Evolutionary conservation across 2,329 filamentous ascomycete species (phyloP), one percentile per base, ranked within the genome.

Genomic region (Colletotrichum salicis): DNA sequence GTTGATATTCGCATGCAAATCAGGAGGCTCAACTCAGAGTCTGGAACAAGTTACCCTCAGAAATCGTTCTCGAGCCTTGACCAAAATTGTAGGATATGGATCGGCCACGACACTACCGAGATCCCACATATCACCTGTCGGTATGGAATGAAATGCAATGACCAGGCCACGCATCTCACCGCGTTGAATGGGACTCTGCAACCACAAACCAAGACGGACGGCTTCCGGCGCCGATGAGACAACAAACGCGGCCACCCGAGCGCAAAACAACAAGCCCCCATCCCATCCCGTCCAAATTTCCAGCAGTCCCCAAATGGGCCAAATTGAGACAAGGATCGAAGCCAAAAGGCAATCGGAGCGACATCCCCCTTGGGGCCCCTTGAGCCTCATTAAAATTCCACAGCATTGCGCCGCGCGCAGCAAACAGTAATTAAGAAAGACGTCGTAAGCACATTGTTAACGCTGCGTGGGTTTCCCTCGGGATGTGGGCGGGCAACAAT

Each of bases 401-500:
- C 37, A 41, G 37, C 37, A 41, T 41, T 41, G 37, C 37, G 37
- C 37, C 15, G 37, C 37, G 37, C 37, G 37, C 37, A 41, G 37
- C 37, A 41, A 41, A 41, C 13, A 3, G 7, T 33, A 41, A 41
- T 41, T 41, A 19, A 41, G 37, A 41, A 41, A 41, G 37, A 41
- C 37, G 37, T 41, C 37, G 37, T 41, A 41, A 41, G 37, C 37
- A 41, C 37, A 41, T 41, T 41, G 37, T 41, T 4, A 19, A 41
- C 37, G 37, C 37, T 19, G 37, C 37, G 37, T 41, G 37, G 15
- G 19, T 15, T 41, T 15, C 15, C 37, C 64, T 41, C 68, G 68
- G 68, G 22, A 70, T 61, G 68, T 67, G 45, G 68, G 68, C 64
- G 48, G 63, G 19, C 48, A 22, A 11, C 29, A 52, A 10, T 2